phyloP scores from a whole-genome alignment of 1,284 basidiomycete species.

The Phylloporus sp. region DNA sequence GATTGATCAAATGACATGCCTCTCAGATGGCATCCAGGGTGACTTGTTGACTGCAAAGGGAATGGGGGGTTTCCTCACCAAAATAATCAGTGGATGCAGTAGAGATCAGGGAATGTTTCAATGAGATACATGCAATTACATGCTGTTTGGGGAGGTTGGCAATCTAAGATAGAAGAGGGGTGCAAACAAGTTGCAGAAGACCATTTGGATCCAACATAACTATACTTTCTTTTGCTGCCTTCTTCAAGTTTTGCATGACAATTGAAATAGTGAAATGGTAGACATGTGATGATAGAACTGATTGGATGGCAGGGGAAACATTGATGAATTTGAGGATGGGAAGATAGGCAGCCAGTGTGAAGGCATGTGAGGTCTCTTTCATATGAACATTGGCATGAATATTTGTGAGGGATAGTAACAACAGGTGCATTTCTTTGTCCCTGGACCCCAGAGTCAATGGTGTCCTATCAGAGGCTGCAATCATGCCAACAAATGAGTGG shows the following conservation, averaged over 20 bases:
- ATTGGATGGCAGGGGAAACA: slow-evolving; percentile 6
- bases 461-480: too few species aligned
- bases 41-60: rapidly evolving
- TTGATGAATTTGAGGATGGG: slow-evolving; percentile 16
- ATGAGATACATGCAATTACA: neutral
- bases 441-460: too few species aligned
- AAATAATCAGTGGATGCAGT: slow-evolving; percentile 4
- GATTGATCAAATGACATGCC: neutral
- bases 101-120: slow-evolving; percentile 8
- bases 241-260: slow-evolving; percentile 13
- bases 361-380: slow-evolving; percentile 17
- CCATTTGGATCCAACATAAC: slow-evolving; percentile 13
- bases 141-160: slow-evolving; percentile 13
- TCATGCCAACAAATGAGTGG: too few species aligned
- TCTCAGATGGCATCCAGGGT: neutral
- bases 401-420: too few species aligned
- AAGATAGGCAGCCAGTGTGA: slow-evolving; percentile 6
- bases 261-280: slow-evolving; percentile 10
- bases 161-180: slow-evolving; percentile 10
- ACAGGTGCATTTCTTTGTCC: too few species aligned
- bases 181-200: slow-evolving; percentile 4
- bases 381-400: neutral
- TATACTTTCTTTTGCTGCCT: neutral
- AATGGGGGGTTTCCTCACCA: neutral
- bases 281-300: slow-evolving; percentile 4